Conservation (phyloP, 768 basidiomycete genomes). For the Boletus bicolor region DNA sequence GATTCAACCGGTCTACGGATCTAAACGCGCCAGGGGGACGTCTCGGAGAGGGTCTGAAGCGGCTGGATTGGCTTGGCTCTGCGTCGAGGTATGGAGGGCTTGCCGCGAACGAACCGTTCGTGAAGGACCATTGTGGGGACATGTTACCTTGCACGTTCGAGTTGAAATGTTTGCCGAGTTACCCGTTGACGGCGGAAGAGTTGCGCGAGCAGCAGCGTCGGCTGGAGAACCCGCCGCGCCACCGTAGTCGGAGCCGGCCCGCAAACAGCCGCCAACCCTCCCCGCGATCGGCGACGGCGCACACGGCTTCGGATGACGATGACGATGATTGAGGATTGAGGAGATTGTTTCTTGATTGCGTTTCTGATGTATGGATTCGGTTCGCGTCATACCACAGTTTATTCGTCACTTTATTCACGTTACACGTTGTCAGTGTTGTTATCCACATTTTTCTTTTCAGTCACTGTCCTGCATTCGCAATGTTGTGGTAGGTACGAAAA, state of each 20-base stretch:
- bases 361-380: conserved; percentile 1
- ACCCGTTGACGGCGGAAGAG: conserved; percentile 50
- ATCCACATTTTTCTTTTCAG: not conserved
- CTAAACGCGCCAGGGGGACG: conserved; percentile 66
- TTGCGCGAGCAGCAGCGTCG: conserved; percentile 44
- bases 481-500: not conserved
- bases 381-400: conserved; percentile 16
- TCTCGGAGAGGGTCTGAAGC: conserved; percentile 58
- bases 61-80: conserved; percentile 63
- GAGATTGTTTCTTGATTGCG: not conserved
- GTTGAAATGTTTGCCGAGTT: conserved; percentile 47
- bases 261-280: conserved; percentile 18
- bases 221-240: conserved; percentile 18
- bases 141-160: conserved; percentile 58
- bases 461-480: not conserved
- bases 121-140: conserved; percentile 45
- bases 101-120: conserved; percentile 36
- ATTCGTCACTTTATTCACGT: conserved; percentile 28
- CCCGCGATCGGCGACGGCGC: conserved; percentile 14
- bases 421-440: not conserved
- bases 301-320: conserved; percentile 7
- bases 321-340: conserved; percentile 10
- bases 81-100: conserved; percentile 66
- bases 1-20: conserved; percentile 62
- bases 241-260: conserved; percentile 23